Percentiles rank a stretch among this genome's conserved stretches.
Evolutionary conservation across 2,329 filamentous ascomycete species (phyloP).

Genomic region (Colletotrichum neosansevieriae): DNA sequence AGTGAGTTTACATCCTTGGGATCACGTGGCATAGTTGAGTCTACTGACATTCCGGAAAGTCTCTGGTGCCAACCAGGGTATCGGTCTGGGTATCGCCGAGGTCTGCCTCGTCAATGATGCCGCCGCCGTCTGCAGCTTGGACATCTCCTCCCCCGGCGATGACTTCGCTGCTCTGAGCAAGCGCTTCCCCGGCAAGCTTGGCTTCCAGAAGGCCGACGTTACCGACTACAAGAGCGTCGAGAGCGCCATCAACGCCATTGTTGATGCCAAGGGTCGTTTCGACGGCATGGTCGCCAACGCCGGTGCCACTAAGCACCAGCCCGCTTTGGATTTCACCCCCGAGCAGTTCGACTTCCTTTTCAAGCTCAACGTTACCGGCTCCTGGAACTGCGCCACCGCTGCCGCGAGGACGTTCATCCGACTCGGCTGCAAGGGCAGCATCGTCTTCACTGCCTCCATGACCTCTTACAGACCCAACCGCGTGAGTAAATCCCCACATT

Average conservation of each 20-base stretch:
- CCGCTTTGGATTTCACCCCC: conserved; percentile 54
- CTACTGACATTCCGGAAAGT: conserved; percentile 43
- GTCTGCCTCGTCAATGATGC: conserved; percentile 59
- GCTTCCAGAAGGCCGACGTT: conserved; percentile 60
- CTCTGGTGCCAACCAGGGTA: conserved; percentile 52
- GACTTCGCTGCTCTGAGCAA: conserved; percentile 52
- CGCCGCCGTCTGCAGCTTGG: conserved; percentile 54
- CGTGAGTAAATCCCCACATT: conserved; percentile 37
- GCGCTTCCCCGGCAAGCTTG: conserved; percentile 55
- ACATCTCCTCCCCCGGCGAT: conserved; percentile 53
- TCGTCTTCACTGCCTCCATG: conserved; percentile 62
- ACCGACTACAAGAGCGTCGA: conserved; percentile 56
- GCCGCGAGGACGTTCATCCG: conserved; percentile 57
- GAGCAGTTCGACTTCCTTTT: conserved; percentile 29
- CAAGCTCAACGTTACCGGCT: conserved; percentile 61
- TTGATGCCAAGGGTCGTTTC: conserved; percentile 53
- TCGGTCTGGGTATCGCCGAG: conserved; percentile 57
- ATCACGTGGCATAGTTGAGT: neutral
- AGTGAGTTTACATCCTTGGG: conserved; percentile 45
- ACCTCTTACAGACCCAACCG: conserved; percentile 61
- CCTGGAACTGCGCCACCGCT: conserved; percentile 59
- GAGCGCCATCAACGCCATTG: conserved; percentile 55
- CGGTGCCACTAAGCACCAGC: conserved; percentile 51
- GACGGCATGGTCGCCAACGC: conserved; percentile 52
- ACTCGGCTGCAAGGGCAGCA: conserved; percentile 50